Evolutionary conservation across 2,329 filamentous ascomycete genomes (phyloP).

Genomic region (Epicoccum nigrum): DNA sequence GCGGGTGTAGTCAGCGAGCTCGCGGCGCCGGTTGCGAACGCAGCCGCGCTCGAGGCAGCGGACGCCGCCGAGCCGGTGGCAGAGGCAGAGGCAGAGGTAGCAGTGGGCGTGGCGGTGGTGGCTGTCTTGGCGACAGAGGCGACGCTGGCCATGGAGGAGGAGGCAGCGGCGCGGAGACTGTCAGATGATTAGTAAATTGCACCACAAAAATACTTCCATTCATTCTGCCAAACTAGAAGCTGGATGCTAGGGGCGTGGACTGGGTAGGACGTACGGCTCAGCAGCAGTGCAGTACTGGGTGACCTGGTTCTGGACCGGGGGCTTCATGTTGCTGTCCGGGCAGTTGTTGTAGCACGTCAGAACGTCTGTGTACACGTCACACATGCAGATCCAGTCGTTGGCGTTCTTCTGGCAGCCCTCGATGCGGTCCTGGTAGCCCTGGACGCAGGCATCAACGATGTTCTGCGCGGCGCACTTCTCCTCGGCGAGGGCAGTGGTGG

Average conservation of each 20-base stretch:
- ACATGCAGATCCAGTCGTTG: slow-evolving; percentile 64
- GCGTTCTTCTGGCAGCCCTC: slow-evolving; percentile 47
- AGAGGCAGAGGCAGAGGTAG: slow-evolving; percentile 11
- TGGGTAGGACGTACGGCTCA: slow-evolving; percentile 40
- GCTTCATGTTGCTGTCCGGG: slow-evolving; percentile 54
- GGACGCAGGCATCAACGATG: slow-evolving; percentile 59
- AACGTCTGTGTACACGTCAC: slow-evolving; percentile 60
- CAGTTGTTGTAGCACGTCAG: slow-evolving; percentile 70
- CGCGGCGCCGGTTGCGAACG: slow-evolving; percentile 29
- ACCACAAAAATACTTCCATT: neutral
- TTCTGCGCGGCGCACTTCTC: slow-evolving; percentile 43
- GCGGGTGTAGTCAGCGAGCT: slow-evolving; percentile 13
- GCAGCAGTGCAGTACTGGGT: slow-evolving; percentile 52
- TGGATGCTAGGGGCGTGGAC: neutral
- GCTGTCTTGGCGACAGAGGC: slow-evolving; percentile 30
- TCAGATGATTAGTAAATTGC: neutral
- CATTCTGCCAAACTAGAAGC: too few species aligned
- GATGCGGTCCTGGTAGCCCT: slow-evolving; percentile 50
- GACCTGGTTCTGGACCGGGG: slow-evolving; percentile 44
- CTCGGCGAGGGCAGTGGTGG: slow-evolving; percentile 45
- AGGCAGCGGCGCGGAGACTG: slow-evolving; percentile 29
- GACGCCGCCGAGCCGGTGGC: slow-evolving; percentile 8
- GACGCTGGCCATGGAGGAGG: slow-evolving; percentile 22
- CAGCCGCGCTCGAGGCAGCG: slow-evolving; percentile 13
- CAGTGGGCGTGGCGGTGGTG: slow-evolving; percentile 12